Conservation (phyloP, 2,329 filamentous ascomycete species). For the Cercospora sp. region DNA sequence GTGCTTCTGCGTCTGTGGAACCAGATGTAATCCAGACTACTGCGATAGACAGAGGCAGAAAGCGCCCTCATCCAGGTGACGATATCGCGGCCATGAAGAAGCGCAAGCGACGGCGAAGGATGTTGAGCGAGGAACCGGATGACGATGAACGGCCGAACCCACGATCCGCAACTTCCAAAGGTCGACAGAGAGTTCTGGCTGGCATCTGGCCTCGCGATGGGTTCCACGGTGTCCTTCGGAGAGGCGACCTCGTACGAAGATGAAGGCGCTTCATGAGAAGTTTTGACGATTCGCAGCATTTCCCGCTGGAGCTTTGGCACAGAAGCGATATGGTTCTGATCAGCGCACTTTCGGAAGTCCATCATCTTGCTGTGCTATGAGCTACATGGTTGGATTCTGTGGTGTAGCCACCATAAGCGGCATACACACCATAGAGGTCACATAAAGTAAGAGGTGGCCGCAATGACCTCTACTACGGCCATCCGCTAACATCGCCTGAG, state of each 20-base stretch:
- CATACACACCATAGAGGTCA: not conserved
- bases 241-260: slow-evolving; percentile 3
- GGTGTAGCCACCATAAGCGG: not conserved
- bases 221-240: not conserved
- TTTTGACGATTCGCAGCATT: not conserved
- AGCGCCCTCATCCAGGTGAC: slow-evolving; percentile 7
- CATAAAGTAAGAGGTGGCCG: not conserved
- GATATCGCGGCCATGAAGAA: not conserved
- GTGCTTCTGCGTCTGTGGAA: not conserved
- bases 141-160: not conserved
- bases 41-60: slow-evolving; percentile 4
- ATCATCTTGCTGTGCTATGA: not conserved
- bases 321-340: not conserved
- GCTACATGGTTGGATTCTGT: not conserved
- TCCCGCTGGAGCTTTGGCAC: not conserved
- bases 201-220: slow-evolving; percentile 11
- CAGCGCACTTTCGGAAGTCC: not conserved
- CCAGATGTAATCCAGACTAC: not conserved
- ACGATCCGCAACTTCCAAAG: not conserved
- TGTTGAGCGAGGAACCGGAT: not conserved
- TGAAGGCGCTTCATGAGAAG: not conserved
- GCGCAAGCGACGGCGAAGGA: not conserved
- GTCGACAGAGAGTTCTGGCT: slow-evolving; percentile 7
- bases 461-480: not conserved
- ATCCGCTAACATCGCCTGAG: not conserved